Percentiles rank a stretch among this genome's conserved stretches.
These are phyloP conservation scores for Aspergillus sp. DNA, from an alignment of 2,329 filamentous ascomycete genomes.

Conservation along the genomic window DNA sequence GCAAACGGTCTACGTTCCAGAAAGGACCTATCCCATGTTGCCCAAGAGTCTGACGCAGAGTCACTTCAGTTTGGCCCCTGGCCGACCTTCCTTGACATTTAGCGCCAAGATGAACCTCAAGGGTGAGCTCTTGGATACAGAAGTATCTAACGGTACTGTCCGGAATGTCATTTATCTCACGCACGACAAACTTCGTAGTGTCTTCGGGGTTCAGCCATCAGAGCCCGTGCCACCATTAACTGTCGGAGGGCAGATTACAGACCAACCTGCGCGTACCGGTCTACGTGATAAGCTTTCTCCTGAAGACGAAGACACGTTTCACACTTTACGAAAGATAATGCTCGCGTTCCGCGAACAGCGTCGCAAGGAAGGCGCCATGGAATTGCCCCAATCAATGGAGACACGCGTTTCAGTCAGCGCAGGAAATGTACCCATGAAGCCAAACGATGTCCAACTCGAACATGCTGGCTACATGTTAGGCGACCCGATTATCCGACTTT, in stretches of 20 bases:
- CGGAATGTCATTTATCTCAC: slow-evolving; percentile 57
- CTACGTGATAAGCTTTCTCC: slow-evolving; percentile 29
- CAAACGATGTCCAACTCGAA: slow-evolving; percentile 30
- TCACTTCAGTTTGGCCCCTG: slow-evolving; percentile 54
- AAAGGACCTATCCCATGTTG: slow-evolving; percentile 58
- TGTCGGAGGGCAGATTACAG: slow-evolving; percentile 32
- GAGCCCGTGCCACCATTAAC: slow-evolving; percentile 22
- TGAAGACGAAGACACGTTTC: slow-evolving; percentile 37
- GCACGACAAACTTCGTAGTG: slow-evolving; percentile 40
- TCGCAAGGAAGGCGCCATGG: slow-evolving; percentile 40
- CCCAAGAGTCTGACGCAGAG: slow-evolving; percentile 49
- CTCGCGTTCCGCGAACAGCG: slow-evolving; percentile 37
- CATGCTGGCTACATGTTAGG: slow-evolving; percentile 37
- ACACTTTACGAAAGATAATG: slow-evolving; percentile 39
- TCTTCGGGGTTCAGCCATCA: slow-evolving; percentile 32
- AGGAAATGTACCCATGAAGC: slow-evolving; percentile 21
- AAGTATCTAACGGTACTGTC: slow-evolving; percentile 54
- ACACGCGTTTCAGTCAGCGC: slow-evolving; percentile 27
- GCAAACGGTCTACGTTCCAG: slow-evolving; percentile 55
- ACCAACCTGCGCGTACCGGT: slow-evolving; percentile 18
- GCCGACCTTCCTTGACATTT: slow-evolving; percentile 61
- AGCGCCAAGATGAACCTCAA: slow-evolving; percentile 55
- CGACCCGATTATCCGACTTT: slow-evolving; percentile 44
- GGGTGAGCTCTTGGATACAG: slow-evolving; percentile 55
- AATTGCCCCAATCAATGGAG: slow-evolving; percentile 25